Evolutionary conservation across 306 rosid species (phyloP).

Genomic region (Crotalaria pallida): DNA sequence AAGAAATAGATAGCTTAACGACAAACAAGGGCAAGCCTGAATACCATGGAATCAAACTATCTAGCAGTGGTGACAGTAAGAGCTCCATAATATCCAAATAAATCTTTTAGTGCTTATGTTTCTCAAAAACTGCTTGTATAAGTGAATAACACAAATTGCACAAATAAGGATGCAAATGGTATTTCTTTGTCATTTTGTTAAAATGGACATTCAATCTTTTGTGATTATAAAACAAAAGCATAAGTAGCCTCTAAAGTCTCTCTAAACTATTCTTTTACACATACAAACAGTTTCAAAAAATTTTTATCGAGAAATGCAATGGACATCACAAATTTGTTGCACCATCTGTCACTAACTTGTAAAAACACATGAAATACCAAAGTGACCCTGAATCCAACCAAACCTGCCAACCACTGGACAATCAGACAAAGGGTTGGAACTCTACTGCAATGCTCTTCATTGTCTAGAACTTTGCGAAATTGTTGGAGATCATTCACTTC

Average conservation of each 20-base stretch:
- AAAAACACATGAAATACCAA: neutral
- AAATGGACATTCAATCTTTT: neutral
- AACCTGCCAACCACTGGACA: neutral
- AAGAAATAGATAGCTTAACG: neutral
- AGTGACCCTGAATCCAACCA: neutral
- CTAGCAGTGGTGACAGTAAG: neutral
- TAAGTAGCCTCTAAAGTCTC: neutral
- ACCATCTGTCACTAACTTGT: neutral
- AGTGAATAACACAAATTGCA: neutral
- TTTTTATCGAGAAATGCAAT: neutral
- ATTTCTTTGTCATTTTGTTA: neutral
- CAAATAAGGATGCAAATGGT: neutral
- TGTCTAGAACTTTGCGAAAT: neutral
- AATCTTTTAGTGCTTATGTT: neutral
- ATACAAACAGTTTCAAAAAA: neutral
- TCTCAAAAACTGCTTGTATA: neutral
- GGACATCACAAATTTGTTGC: neutral
- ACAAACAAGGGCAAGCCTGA: neutral
- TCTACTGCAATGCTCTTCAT: neutral
- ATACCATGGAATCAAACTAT: neutral
- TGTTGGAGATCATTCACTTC: neutral
- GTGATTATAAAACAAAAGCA: neutral
- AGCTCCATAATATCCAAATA: neutral
- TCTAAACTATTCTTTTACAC: neutral
- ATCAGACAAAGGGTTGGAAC: neutral